Evolutionary conservation across 305 asterid species (phyloP).

Genomic region (Striga hermonthica): DNA sequence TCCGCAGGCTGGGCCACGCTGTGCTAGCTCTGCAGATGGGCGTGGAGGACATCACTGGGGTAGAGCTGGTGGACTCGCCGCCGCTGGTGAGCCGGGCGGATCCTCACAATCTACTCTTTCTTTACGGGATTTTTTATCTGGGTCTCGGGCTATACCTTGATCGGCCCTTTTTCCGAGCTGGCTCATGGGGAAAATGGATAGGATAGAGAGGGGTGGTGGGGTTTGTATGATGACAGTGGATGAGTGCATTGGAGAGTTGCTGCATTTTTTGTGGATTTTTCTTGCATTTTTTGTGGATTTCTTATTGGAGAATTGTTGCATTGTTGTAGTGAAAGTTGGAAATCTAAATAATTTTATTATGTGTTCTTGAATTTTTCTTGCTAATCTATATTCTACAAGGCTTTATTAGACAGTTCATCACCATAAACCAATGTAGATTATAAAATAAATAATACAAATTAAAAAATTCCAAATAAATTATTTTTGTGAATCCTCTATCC

Average conservation of each 20-base stretch:
- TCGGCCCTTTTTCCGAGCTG: slow-evolving; percentile 65
- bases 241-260: slow-evolving; percentile 31
- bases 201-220: slow-evolving; percentile 74
- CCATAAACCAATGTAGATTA: too few relatives aligned
- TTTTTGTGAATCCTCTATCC: too few relatives aligned
- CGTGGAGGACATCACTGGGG: slow-evolving; percentile 64
- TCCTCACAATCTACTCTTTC: slow-evolving; percentile 74
- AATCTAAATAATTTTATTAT: too few relatives aligned
- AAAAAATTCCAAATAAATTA: too few relatives aligned
- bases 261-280: not conserved
- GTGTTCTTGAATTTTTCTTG: too few relatives aligned
- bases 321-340: not conserved
- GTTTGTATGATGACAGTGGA: slow-evolving; percentile 79
- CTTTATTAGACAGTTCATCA: too few relatives aligned
- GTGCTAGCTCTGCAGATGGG: slow-evolving; percentile 70
- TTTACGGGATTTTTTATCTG: slow-evolving; percentile 74
- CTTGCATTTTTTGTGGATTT: not conserved
- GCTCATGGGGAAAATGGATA: slow-evolving; percentile 72
- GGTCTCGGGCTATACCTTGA: slow-evolving; percentile 70
- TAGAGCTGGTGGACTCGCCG: slow-evolving; percentile 73
- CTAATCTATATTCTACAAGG: too few relatives aligned
- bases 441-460: too few relatives aligned
- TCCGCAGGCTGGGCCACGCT: slow-evolving; percentile 94
- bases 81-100: slow-evolving; percentile 81
- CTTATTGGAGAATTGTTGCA: slow-evolving; percentile 11